Evolutionary conservation across 192 early-diverging fungal genomes (phyloP), one percentile per base, ranked within the genome.

Genomic region (Mortierella antarctica): DNA sequence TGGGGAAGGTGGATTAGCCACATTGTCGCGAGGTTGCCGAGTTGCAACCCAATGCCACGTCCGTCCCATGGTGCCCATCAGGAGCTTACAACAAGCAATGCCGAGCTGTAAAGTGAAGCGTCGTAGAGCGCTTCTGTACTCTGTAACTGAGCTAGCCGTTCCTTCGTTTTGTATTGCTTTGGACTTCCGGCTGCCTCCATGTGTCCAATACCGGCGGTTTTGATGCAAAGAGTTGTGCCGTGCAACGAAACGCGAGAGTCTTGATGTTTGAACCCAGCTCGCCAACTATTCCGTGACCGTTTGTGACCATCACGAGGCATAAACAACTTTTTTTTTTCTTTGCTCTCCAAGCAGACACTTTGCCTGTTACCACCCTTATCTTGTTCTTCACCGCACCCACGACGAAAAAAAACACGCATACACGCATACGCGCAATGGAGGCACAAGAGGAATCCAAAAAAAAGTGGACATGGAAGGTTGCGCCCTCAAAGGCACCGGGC

Each of bases 401-500:
- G 4, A 54, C 15, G 15, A 10, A 65, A 9, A 39, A 53, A 45
- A n/a, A 39, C 15, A 44, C 14, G 57, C 12, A 74, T 14, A n/a
- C 54, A 79, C 71, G 76, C 51, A 66, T 2, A 20, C 23, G 2
- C 11, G 4, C 55, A 58, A 31, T 31, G 31, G 31, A 54, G 8
- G 58, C 46, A 48, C 21, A 47, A 6, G 46, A 10, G 62, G 21
- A 49, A 18, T 39, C 48, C 17, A 79, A 79, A 45, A 71, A 67
- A 20, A 70, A 70, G 45, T 78, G 70, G 60, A 62, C 49, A 39
- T 45, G 77, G 54, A 71, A 62, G 49, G 56, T 56, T 2, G 69
- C 58, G 0, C 77, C 77, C 7, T 80, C 77, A 4, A 80, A 80
- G 60, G 77, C 77, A 20, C 77, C 77, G 0, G 52, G 69, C 6